Evolutionary conservation across 148 eudicot species (phyloP), one percentile per base, ranked within the genome.

Genomic region (Vaccinium macrocarpon): DNA sequence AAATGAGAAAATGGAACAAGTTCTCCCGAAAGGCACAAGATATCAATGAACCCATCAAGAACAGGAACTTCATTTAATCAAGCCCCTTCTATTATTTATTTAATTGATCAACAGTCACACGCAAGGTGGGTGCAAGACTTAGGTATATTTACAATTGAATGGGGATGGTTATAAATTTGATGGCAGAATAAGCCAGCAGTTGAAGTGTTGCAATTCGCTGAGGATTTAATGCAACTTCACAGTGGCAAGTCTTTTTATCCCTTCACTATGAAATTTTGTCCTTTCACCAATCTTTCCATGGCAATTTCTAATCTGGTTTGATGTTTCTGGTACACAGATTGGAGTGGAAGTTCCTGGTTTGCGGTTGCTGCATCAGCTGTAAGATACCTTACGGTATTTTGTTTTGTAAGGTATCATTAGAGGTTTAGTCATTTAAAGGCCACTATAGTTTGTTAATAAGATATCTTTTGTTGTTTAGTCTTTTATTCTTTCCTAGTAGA

Each of bases 21-120:
- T 73, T 53, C 66, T 80, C 85, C 78, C 77, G 2, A 77, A 66
- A 82, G 80, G 87, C 84, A 52, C 52, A 82, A 3, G 84, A 87
- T 12, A 75, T 71, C 61, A 56, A 23, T 25, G 29, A 21, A 50
- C 14, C 64, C 38, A 21, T 78, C 18, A 64, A 77, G 73, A 49
- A 68, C 11, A 25, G 61, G 12, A 27, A 19, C 15, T 19, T 73
- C 78, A 68, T 2, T 61, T 76, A 14, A 38, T 68, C 52, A 52
- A 55, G 46, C 10, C 57, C 19, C 59, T 29, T 48, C 27, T 25
- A 10, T 9, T 48, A 27, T n/a, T 27, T 46, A 13, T 48, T 62
- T 49, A 5, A 50, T 29, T 64, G 50, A 52, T 80, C 68, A 52
- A 35, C 16, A 14, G 64, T 70, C 49, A 64, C 5, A 2, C 3